Percentiles rank a stretch among this genome's conserved stretches.
These are phyloP conservation scores for Monosporascus sp. DNA, from an alignment of 2,329 filamentous ascomycete species.

Conservation along the genomic window DNA sequence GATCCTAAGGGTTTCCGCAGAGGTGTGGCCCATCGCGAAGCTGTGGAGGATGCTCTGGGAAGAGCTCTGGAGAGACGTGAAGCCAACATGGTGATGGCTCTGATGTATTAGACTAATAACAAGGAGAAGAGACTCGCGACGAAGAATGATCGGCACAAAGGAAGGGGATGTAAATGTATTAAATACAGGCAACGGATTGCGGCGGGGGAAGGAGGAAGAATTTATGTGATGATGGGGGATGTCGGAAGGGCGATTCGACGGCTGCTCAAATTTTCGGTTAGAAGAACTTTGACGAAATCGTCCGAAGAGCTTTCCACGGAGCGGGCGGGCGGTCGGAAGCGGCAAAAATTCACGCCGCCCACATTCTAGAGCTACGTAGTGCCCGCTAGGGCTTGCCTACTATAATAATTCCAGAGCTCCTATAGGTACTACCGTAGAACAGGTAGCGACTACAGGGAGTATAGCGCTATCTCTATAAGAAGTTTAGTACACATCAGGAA, in stretches of 20 bases:
- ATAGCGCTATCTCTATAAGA: too few relatives aligned
- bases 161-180: constrained; percentile 14
- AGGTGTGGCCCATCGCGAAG: constrained; percentile 61
- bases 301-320: not conserved
- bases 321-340: too few relatives aligned
- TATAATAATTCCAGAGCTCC: too few relatives aligned
- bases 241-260: too few relatives aligned
- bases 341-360: too few relatives aligned
- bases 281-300: not conserved
- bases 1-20: constrained; percentile 66
- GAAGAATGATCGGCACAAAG: constrained; percentile 27
- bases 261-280: not conserved
- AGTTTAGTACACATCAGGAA: too few relatives aligned
- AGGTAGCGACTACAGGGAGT: too few relatives aligned
- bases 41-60: constrained; percentile 67
- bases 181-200: constrained; percentile 22
- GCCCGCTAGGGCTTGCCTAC: too few relatives aligned
- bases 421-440: too few relatives aligned
- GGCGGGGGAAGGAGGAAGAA: constrained; percentile 14
- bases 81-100: constrained; percentile 59
- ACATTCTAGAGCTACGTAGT: too few relatives aligned
- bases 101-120: constrained; percentile 26
- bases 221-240: not conserved
- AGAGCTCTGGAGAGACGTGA: constrained; percentile 70
- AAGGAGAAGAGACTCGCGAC: constrained; percentile 21